These are phyloP conservation scores for Aspergillus transmontanensis DNA, from an alignment of 2,329 filamentous ascomycete genomes.

Conservation along the genomic window DNA sequence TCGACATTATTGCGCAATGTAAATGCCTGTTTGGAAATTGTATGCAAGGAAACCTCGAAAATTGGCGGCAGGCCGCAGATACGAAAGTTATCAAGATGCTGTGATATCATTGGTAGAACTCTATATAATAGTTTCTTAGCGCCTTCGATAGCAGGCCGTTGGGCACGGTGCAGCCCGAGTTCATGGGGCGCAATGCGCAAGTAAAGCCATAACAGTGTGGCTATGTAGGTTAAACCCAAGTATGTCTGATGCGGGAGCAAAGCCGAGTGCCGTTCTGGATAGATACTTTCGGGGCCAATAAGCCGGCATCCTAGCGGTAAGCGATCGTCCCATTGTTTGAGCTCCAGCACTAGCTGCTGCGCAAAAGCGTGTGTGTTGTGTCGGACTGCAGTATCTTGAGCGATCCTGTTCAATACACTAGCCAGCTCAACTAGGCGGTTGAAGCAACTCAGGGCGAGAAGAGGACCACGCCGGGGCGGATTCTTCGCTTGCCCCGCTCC, in stretches of 20 bases:
- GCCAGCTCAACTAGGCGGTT: constrained; percentile 52
- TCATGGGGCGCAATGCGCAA: constrained; percentile 35
- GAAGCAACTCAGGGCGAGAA: constrained; percentile 55
- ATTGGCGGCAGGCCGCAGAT: constrained; percentile 40
- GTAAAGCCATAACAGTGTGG: constrained; percentile 41
- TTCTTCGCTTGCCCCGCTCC: constrained; percentile 31
- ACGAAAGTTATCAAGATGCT: constrained; percentile 42
- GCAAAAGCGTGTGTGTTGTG: constrained; percentile 32
- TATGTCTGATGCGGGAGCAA: constrained; percentile 45
- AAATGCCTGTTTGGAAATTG: constrained; percentile 38
- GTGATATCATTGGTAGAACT: constrained; percentile 36
- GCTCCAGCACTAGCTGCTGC: constrained; percentile 39
- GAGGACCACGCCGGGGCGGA: constrained; percentile 38
- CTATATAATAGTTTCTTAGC: constrained; percentile 41
- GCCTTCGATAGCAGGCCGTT: constrained; percentile 37
- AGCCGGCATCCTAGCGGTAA: constrained; percentile 40
- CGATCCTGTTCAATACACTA: constrained; percentile 38
- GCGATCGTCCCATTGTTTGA: constrained; percentile 40
- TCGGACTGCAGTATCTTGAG: constrained; percentile 32
- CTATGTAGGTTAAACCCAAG: constrained; percentile 38
- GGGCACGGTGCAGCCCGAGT: constrained; percentile 32
- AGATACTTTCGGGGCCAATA: constrained; percentile 39
- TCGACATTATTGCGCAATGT: constrained; percentile 32
- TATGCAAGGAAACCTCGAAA: constrained; percentile 40
- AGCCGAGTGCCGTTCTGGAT: constrained; percentile 38